Evolutionary conservation across 2,329 filamentous ascomycete species (phyloP), one percentile per base, ranked within the genome.

Genomic region (Trichophyton benhamiae): DNA sequence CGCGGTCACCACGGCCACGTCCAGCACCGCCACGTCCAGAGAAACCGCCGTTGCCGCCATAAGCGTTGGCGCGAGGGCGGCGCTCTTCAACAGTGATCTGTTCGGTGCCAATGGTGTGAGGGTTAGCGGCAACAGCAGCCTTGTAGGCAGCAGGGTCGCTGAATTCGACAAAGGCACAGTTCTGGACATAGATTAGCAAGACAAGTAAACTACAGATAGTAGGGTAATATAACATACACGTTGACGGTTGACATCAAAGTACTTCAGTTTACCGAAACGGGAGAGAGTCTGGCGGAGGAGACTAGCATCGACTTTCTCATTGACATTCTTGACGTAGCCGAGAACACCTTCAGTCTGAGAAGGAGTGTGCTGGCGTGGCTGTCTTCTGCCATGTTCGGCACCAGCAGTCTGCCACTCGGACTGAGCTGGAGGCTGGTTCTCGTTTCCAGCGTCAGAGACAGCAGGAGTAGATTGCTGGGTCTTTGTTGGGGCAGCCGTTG

Each of bases 101-200:
- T 75, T 96, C 87, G 67, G 85, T 87, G 68, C 87, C 89, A 65
- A 99, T 83, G 52, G 83, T 82, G 77, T 95, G 90, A 41, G 92
- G 92, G 78, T 95, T 97, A 67, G 87, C 87, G 64, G 83, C 83
- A 42, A 89, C 81, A 49, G 94, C 94, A 65, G 88, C 87, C 73
- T 89, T 83, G 77, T 95, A 96, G 55, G 85, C 90, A 61, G 91
- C 85, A 22, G 84, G 72, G 55, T 87, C 88, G 71, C 86, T 87
- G 75, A 94, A 99, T 74, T 99, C 94, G 63, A 96, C 89, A 72
- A 97, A 97, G 27, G 94, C 94, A 71, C 91, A 96, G 81, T 94
- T 96, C 92, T 95, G 71, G 17, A 59, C 33, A 22, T 57, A 15
- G 60, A 67, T 62, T 69, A 66, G 60, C 61, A 63, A 9, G 17